Evolutionary conservation across 2,329 filamentous ascomycete genomes (phyloP), one percentile per base, ranked within the genome.

Genomic region (Claviceps maximensis): DNA sequence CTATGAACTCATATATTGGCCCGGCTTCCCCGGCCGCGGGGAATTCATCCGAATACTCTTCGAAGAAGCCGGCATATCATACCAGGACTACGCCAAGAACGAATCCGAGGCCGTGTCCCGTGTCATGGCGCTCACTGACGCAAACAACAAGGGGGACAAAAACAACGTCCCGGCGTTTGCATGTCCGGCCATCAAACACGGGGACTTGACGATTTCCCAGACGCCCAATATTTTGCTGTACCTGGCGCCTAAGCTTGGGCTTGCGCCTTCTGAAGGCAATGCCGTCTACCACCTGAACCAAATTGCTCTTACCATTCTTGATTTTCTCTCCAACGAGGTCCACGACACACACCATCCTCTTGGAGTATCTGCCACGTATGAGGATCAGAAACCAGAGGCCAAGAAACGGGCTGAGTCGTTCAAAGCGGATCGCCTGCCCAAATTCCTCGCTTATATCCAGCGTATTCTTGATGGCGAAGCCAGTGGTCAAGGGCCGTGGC

Each of bases 331-430:
- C 61, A 82, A 84, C 58, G 87, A 90, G 68, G 66, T 80, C 1
- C 87, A 90, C 63, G 84, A 90, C 60, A 82, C 79, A 27, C 87
- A 91, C 64, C 87, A 91, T 61, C 87, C 87, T 1, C 70, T 88
- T 50, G 74, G 78, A 1, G 62, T 70, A 0, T 63, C 65, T 1
- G 63, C 77, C 4, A 85, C 83, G 64, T 91, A 89, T 60, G 84
- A 89, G 61, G 84, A 89, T 27, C 87, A 91, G 67, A 87, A 84
- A 64, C 70, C 74, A 0, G 86, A 87, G 63, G 74, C 81, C 17
- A 68, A 81, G 61, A 73, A 72, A 54, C 77, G 74, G 56, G 74
- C 78, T 9, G 70, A 70, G 44, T 74, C 82, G 53, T 88, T 82
- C 54, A 70, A 82, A 9, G 68, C 75, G 52, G 75, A 71, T 45